phyloP scores from a whole-genome alignment of 1,284 basidiomycete species.

The Cryptococcus sp. region DNA sequence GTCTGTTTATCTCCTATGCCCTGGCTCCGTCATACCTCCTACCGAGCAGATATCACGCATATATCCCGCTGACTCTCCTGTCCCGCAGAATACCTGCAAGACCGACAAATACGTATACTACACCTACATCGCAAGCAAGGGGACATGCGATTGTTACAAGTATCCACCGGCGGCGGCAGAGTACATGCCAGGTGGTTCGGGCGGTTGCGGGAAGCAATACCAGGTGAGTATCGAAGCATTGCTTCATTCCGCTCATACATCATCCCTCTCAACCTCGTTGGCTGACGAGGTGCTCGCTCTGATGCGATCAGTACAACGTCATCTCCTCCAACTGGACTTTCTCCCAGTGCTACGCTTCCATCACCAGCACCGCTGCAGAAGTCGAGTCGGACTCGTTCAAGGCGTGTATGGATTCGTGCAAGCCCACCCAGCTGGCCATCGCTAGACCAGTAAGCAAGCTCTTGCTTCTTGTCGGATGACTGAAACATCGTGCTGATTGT shows the following conservation, averaged over 20 bases:
- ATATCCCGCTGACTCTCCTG: no score
- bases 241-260: neutral
- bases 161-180: constrained; percentile 16
- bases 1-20: no score
- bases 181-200: constrained; percentile 10
- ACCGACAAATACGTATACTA: constrained; percentile 9
- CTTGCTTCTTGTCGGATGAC: neutral
- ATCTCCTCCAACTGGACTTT: constrained; percentile 13
- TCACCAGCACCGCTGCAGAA: constrained; percentile 4
- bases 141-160: constrained; percentile 10
- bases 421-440: constrained; percentile 9
- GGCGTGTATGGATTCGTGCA: constrained; percentile 14
- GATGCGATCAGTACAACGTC: constrained; percentile 9
- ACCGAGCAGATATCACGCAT: no score
- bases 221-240: constrained; percentile 9
- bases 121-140: constrained; percentile 4
- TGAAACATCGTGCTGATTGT: neutral
- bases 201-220: constrained; percentile 3
- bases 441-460: constrained; percentile 9
- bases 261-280: neutral
- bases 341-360: constrained; percentile 5
- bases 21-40: neutral
- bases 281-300: neutral
- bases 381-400: constrained; percentile 13
- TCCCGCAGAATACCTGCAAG: constrained; percentile 9